phyloP scores from a whole-genome alignment of 176 grass and related monocot species.

The Metroxylon sagu region DNA sequence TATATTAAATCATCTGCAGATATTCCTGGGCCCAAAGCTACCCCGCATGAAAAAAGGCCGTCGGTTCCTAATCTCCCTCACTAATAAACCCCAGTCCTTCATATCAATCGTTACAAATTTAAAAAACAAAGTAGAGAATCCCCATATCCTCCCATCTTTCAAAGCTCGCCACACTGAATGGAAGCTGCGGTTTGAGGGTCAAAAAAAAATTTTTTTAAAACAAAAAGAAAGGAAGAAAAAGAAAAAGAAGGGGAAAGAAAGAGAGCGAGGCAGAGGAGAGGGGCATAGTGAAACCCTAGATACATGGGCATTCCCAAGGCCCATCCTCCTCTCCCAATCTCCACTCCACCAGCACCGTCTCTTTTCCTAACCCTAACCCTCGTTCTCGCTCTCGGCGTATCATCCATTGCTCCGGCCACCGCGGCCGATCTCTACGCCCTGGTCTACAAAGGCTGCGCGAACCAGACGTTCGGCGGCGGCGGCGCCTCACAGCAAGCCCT shows the following conservation, averaged over 20 bases:
- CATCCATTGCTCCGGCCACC: not conserved
- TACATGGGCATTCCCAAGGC: constrained; percentile 41
- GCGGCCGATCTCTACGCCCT: constrained; percentile 59
- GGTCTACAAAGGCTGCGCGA: constrained; percentile 95
- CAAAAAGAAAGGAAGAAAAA: not conserved
- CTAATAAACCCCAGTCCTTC: too few species aligned
- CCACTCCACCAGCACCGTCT: not conserved
- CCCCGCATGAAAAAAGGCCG: too few species aligned
- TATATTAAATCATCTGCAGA: too few species aligned
- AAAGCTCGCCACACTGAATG: too few species aligned
- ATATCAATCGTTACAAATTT: too few species aligned
- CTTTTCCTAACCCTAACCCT: not conserved
- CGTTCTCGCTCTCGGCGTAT: not conserved
- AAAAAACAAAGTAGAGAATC: too few species aligned
- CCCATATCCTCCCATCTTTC: too few species aligned
- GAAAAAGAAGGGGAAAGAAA: not conserved
- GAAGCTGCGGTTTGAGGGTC: too few species aligned
- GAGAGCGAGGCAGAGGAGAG: not conserved
- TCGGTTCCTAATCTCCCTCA: too few species aligned
- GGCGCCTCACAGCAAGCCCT: constrained; percentile 20
- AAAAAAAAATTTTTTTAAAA: too few species aligned
- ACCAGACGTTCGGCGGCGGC: constrained; percentile 48
- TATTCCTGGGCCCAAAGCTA: too few species aligned
- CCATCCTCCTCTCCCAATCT: constrained; percentile 3
- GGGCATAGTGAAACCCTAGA: constrained; percentile 17